Evolutionary conservation across 768 basidiomycete genomes (phyloP), one percentile per base, ranked within the genome.

Genomic region (Omphalotus guepiniiformis): DNA sequence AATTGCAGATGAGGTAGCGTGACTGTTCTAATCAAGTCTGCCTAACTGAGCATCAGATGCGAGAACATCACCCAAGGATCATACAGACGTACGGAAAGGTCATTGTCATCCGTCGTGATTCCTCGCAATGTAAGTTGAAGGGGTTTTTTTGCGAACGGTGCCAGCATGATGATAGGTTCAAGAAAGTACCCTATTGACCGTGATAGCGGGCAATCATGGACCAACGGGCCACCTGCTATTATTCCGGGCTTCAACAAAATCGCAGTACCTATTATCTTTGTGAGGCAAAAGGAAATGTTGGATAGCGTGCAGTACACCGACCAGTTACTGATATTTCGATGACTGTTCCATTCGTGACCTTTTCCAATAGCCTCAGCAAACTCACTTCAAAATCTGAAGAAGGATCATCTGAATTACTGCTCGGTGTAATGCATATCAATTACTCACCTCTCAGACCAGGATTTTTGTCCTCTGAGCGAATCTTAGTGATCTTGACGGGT

Each of bases 291-390:
- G 9, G 42, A 49, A 32, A 47, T 28, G 40, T 6, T 34, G 38
- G 29, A 47, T 42, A 35, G 6, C 35, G 19, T 6, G 30, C 32
- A 19, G 21, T 35, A 16, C 8, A 54, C 79, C 46, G 53, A 87
- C 93, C 95, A 18, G 96, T 98, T 6, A 94, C 85, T 2, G 93
- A 95, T 42, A 99, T 98, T 63, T 98, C 96, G 51, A 98, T 88
- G 23, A 90, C 69, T 4, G 90, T 90, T 2, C 95, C 96, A 74
- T 98, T 97, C 3, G 93, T 94, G 3, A 89, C 71, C 56, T 90
- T 92, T 62, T 97, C 94, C 27, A 97, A 58, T 13, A 98, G 67
- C 38, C 95, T 75, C 35, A 99, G 65, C 21, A 97, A 74, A 58
- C 88, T 93, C 39, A 95, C 82, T 71, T 99, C 96, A 65, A 85